Evolutionary conservation across 768 basidiomycete species (phyloP), one percentile per base, ranked within the genome.

Genomic region (Russula emetica): DNA sequence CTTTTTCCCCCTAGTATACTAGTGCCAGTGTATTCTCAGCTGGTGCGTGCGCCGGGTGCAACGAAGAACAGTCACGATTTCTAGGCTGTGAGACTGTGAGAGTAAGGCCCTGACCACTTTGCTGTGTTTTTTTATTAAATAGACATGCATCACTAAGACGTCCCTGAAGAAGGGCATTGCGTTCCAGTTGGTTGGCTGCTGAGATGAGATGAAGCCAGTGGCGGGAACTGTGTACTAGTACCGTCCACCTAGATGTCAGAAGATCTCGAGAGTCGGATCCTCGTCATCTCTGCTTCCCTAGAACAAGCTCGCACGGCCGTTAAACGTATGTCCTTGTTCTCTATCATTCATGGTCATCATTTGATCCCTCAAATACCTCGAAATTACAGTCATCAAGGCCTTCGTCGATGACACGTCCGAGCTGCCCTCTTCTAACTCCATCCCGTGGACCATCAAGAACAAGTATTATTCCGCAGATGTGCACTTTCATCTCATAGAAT

Each of bases 391-490:
- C 61, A 69, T 73, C 61, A 70, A 71, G 68, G 61, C 64, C 34
- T 55, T 74, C 24, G 60, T 66, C 47, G 38, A 44, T 24, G 62
- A 62, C 56, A n/a, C 51, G 47, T 59, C 50, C 50, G 55, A 60
- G 6, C 44, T 63, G 10, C 50, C 67, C 20, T 3, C 61, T 13
- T 53, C 56, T 13, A 60, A 61, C 16, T n/a, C 36, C 30, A 74
- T 89, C 36, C 85, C 87, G 11, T 92, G 89, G 90, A 87, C 82
- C 47, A 88, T 92, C 65, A 74, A 75, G 57, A 92, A 92, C 77
- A 86, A 83, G 72, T 94, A 94, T 74, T 94, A 93, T 75, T 82
- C 82, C 16, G 92, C 91, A 1, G 78, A 81, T 63, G 87, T 94
- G 8, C 83, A 85, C 64, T 92, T 93, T 71, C 75, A 83, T 38